Percentiles rank a stretch among this genome's conserved stretches.
These are phyloP conservation scores for Phyllosticta citriasiana DNA, from an alignment of 2,329 filamentous ascomycete species.

Conservation along the genomic window DNA sequence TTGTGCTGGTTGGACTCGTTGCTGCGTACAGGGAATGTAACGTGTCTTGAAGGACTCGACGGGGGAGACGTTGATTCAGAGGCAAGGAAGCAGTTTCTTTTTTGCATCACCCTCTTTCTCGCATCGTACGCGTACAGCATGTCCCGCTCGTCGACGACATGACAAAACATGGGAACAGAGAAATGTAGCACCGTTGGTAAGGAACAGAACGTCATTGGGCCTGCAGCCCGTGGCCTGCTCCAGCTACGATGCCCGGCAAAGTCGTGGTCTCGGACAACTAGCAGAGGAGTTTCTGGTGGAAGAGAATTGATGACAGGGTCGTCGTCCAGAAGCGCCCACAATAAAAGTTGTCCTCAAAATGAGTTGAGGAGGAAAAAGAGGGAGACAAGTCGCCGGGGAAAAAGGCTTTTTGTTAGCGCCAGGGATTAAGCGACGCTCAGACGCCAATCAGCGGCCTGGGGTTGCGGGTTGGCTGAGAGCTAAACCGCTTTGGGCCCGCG, in stretches of 20 bases:
- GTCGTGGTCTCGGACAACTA: slow-evolving; percentile 51
- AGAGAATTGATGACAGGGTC: slow-evolving; percentile 7
- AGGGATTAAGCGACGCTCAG: neutral
- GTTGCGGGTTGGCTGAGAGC: slow-evolving; percentile 1
- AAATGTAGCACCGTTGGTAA: slow-evolving; percentile 57
- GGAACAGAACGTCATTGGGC: slow-evolving; percentile 51
- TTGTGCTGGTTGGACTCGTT: neutral
- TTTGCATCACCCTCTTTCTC: neutral
- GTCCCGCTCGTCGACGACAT: neutral
- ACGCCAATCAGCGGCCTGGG: slow-evolving; percentile 8
- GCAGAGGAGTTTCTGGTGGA: slow-evolving; percentile 49
- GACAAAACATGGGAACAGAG: neutral
- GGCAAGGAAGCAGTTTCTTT: neutral
- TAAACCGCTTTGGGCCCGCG: neutral
- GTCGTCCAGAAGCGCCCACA: slow-evolving; percentile 46
- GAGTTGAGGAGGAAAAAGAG: slow-evolving; percentile 38
- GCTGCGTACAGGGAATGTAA: neutral
- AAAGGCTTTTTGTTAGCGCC: slow-evolving; percentile 9
- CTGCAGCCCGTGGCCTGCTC: slow-evolving; percentile 46
- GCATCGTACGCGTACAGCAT: neutral
- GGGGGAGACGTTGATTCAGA: neutral
- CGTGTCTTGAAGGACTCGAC: neutral
- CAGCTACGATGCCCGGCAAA: slow-evolving; percentile 51
- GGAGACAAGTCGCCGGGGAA: neutral
- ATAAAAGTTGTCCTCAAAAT: slow-evolving; percentile 54